Conservation (phyloP, 2,329 filamentous ascomycete genomes). For the Trichophyton verrucosum region DNA sequence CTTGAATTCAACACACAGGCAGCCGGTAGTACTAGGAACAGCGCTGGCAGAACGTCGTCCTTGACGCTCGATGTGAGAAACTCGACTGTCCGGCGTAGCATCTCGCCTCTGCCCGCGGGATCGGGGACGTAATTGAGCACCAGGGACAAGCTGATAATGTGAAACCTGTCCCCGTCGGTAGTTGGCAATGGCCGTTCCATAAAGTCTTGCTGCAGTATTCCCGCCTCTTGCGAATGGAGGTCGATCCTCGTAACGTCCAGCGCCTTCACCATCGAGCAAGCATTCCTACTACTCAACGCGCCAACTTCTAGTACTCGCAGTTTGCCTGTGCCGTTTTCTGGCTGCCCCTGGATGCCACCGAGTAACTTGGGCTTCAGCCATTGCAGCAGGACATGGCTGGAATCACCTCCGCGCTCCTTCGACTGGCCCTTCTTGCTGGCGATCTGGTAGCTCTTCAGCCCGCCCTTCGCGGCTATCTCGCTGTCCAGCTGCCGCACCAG, state of each 20-base stretch:
- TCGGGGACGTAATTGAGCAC: conserved; percentile 92
- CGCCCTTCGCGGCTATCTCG: conserved; percentile 45
- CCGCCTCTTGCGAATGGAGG: conserved; percentile 66
- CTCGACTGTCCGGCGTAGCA: conserved; percentile 63
- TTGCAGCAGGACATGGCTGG: conserved; percentile 46
- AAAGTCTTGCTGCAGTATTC: conserved; percentile 80
- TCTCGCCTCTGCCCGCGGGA: conserved; percentile 60
- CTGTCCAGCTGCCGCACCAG: conserved; percentile 33
- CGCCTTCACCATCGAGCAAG: conserved; percentile 58
- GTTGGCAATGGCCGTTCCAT: conserved; percentile 70
- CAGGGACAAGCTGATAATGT: conserved; percentile 81
- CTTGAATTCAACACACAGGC: conserved; percentile 83
- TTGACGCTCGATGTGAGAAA: conserved; percentile 45
- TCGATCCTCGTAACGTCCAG: conserved; percentile 79
- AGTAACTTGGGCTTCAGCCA: conserved; percentile 38
- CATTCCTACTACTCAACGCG: conserved; percentile 70
- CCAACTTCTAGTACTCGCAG: conserved; percentile 77
- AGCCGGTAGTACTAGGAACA: conserved; percentile 83
- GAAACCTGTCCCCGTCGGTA: conserved; percentile 51
- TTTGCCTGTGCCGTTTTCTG: not conserved
- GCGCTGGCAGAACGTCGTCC: conserved; percentile 33
- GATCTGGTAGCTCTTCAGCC: conserved; percentile 47
- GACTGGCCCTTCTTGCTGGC: conserved; percentile 53
- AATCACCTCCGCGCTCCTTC: conserved; percentile 50
- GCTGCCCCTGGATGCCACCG: conserved; percentile 10